phyloP scores from a whole-genome alignment of 2,329 filamentous ascomycete genomes.

The Exophiala spinifera region DNA sequence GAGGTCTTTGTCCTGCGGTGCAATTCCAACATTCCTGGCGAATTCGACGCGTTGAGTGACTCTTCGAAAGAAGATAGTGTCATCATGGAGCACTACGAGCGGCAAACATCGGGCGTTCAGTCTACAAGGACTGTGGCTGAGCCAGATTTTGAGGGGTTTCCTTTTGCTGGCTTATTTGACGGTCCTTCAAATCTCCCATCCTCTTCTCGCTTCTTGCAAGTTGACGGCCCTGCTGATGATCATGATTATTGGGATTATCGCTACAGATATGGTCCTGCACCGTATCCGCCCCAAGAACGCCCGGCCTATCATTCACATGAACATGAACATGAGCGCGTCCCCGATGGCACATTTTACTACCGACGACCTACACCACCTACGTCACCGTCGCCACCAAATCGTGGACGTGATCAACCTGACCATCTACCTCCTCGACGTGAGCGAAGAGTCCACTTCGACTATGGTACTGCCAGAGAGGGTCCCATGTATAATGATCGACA shows the following conservation, averaged over 20 bases:
- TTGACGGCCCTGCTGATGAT: slow-evolving; percentile 8
- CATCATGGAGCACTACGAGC: slow-evolving; percentile 16
- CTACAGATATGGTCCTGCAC: not conserved
- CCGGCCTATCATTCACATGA: not conserved
- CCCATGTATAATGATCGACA: slow-evolving; percentile 4
- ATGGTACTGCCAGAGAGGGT: slow-evolving; percentile 8
- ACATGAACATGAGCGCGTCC: slow-evolving; percentile 2
- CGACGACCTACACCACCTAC: slow-evolving; percentile 3
- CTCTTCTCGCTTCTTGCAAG: not conserved
- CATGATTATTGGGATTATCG: slow-evolving; percentile 7
- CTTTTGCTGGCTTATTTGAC: slow-evolving; percentile 21
- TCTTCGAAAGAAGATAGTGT: slow-evolving; percentile 27
- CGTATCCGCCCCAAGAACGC: slow-evolving; percentile 14
- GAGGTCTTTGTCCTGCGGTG: slow-evolving; percentile 34
- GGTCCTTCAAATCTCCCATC: slow-evolving; percentile 17
- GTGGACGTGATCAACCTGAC: not conserved
- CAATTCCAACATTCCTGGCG: slow-evolving; percentile 4
- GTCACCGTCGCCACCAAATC: not conserved
- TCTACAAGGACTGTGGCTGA: not conserved
- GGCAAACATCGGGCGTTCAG: not conserved
- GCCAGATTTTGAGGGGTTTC: slow-evolving; percentile 1
- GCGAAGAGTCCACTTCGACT: slow-evolving; percentile 23
- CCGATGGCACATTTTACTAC: not conserved
- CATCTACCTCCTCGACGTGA: slow-evolving; percentile 1
- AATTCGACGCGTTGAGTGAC: slow-evolving; percentile 10